A percentile compares a stretch with the other conserved stretches of the same genome.
These are phyloP conservation scores for Tremella mesenterica DNA, from an alignment of 768 basidiomycete genomes.

Conservation along the genomic window DNA sequence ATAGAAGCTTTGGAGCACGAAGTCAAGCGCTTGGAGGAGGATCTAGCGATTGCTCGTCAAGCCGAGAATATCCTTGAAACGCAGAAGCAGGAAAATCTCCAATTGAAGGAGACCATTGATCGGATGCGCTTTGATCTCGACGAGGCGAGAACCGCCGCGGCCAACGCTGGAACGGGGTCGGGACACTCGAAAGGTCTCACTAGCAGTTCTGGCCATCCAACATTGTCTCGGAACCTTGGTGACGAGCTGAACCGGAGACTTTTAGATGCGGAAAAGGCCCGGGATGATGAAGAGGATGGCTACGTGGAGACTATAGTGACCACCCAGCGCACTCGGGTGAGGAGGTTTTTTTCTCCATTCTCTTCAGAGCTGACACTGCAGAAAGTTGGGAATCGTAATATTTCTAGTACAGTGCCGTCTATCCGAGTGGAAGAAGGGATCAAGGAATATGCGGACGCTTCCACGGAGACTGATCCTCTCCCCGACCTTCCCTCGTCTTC, in stretches of 20 bases:
- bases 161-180: slow-evolving; percentile 44
- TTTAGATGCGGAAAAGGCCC: slow-evolving; percentile 51
- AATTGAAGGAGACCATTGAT: slow-evolving; percentile 93
- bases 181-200: slow-evolving; percentile 42
- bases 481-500: slow-evolving; percentile 50
- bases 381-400: slow-evolving; percentile 59
- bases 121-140: slow-evolving; percentile 90
- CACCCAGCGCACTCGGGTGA: slow-evolving; percentile 54
- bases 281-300: slow-evolving; percentile 51
- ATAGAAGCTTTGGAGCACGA: slow-evolving; percentile 65
- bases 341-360: slow-evolving; percentile 45
- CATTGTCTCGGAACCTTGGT: slow-evolving; percentile 37
- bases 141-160: slow-evolving; percentile 59
- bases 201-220: slow-evolving; percentile 20
- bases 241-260: slow-evolving; percentile 47
- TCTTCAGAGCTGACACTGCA: slow-evolving; percentile 37
- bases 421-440: slow-evolving; percentile 38
- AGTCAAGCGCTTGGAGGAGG: slow-evolving; percentile 60
- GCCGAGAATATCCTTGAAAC: slow-evolving; percentile 70
- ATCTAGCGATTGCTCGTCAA: slow-evolving; percentile 61
- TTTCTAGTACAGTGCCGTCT: slow-evolving; percentile 36
- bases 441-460: slow-evolving; percentile 68
- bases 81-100: slow-evolving; percentile 88
- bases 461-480: slow-evolving; percentile 58
- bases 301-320: slow-evolving; percentile 61